These are phyloP conservation scores for Boletus subcaerulescens DNA, from an alignment of 768 basidiomycete species.

Conservation along the genomic window DNA sequence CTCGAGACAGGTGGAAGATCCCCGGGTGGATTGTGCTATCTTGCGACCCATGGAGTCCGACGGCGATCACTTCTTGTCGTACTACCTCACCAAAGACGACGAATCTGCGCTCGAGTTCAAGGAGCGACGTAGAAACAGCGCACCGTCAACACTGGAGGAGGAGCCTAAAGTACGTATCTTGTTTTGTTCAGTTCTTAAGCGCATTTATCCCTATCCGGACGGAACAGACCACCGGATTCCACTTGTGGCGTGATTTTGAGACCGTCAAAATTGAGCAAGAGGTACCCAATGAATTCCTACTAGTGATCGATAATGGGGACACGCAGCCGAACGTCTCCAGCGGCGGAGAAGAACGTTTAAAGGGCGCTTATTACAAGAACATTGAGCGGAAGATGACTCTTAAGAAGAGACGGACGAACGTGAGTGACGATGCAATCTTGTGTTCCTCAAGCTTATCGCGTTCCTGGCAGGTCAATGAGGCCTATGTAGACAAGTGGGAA, in stretches of 20 bases:
- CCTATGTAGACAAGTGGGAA: constrained; percentile 81
- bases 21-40: constrained; percentile 80
- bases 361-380: constrained; percentile 86
- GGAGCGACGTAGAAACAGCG: constrained; percentile 42
- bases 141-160: constrained; percentile 46
- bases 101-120: constrained; percentile 66
- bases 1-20: constrained; percentile 60
- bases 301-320: constrained; percentile 68
- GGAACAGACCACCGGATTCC: constrained; percentile 63
- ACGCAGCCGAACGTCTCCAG: constrained; percentile 34
- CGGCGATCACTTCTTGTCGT: constrained; percentile 83
- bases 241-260: constrained; percentile 82
- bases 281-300: constrained; percentile 78
- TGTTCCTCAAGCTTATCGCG: neutral
- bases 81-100: constrained; percentile 78
- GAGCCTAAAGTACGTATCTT: constrained; percentile 50
- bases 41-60: constrained; percentile 86
- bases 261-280: constrained; percentile 85
- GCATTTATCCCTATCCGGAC: neutral
- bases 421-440: constrained; percentile 35
- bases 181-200: neutral
- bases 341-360: constrained; percentile 40
- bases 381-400: constrained; percentile 86
- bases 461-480: constrained; percentile 54
- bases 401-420: constrained; percentile 81